Evolutionary conservation across 768 basidiomycete species (phyloP), one percentile per base, ranked within the genome.

Genomic region (Mycena alexandri): DNA sequence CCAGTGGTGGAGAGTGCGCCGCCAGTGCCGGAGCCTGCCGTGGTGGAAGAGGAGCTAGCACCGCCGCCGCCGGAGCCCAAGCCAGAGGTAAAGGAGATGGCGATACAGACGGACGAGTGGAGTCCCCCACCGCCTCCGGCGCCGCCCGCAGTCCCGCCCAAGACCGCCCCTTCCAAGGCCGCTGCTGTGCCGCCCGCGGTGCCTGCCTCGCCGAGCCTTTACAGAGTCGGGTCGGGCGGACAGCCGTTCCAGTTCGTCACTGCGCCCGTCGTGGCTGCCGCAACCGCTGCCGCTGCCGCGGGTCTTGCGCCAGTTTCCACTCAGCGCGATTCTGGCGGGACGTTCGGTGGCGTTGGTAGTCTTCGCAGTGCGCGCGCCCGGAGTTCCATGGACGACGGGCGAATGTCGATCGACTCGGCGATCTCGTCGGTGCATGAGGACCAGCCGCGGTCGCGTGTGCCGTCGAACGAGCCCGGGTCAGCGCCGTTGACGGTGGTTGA

Each of bases 31-130:
- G 70, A 62, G 42, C 46, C 68, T 21, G 65, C 70, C 1, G 69
- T 76, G 51, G 75, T 77, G 8, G 73, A 78, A 53, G 38, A 10
- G 14, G 38, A 5, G 14, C 38, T 2, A 38, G 74, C 73, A 22
- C 79, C 70, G 64, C 76, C 46, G 64, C 61, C 22, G 65, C 73
- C 56, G 10, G 78, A 77, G 21, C 87, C 87, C 13, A 92, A 89
- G 75, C 87, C 89, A 0, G 89, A 93, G 71, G 79, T 87, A 36
- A 89, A 83, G 74, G 93, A 95, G 71, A 92, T 89, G 66, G 91
- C 89, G 4, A 88, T 90, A 38, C 93, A 95, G 80, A 95, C 93
- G 1, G 94, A 95, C 67, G 84, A 85, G 55, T 92, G 90, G 91
- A 79, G 75, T 16, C 87, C 87, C 13, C 81, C 84, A 11, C 75